Conservation (phyloP, 345 rosid species). For the Gynandropsis gynandra region DNA sequence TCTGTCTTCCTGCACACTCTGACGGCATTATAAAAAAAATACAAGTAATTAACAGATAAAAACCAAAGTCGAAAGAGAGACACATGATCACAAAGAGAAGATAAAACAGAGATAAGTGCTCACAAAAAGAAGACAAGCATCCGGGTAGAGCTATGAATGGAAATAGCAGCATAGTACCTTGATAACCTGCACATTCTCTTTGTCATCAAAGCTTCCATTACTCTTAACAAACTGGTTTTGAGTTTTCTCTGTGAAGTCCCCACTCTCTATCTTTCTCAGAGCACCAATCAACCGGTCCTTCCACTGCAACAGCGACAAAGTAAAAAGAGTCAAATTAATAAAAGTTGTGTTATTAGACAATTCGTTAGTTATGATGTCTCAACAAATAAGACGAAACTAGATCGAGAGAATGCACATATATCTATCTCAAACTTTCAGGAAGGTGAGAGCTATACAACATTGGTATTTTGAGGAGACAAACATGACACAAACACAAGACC, state of each 20-base stretch:
- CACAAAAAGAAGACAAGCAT: slow-evolving; percentile 16
- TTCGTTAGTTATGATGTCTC: slow-evolving; percentile 11
- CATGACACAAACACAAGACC: slow-evolving; percentile 7
- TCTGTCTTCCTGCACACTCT: slow-evolving; percentile 48
- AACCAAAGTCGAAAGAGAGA: background rate
- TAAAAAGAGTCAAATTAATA: slow-evolving; percentile 13
- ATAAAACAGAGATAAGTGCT: background rate
- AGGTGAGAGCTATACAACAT: slow-evolving; percentile 12
- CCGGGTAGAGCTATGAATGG: slow-evolving; percentile 10
- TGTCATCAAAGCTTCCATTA: slow-evolving; percentile 42
- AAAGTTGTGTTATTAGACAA: slow-evolving; percentile 5
- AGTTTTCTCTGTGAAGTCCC: slow-evolving; percentile 39
- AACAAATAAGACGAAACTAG: slow-evolving; percentile 15
- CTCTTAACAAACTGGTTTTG: slow-evolving; percentile 37
- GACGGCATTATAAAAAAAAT: slow-evolving; percentile 22
- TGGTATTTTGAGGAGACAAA: slow-evolving; percentile 9
- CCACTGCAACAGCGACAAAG: slow-evolving; percentile 55
- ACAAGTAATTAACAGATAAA: slow-evolving; percentile 1
- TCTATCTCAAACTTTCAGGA: slow-evolving; percentile 5
- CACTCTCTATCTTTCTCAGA: slow-evolving; percentile 62
- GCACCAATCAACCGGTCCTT: slow-evolving; percentile 71
- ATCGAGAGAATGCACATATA: slow-evolving; percentile 10
- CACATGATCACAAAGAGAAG: slow-evolving; percentile 1
- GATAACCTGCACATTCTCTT: slow-evolving; percentile 37
- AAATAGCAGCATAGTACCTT: slow-evolving; percentile 38